These are phyloP conservation scores for Cercophora sp. DNA, from an alignment of 495 filamentous ascomycete genomes.

Conservation along the genomic window DNA sequence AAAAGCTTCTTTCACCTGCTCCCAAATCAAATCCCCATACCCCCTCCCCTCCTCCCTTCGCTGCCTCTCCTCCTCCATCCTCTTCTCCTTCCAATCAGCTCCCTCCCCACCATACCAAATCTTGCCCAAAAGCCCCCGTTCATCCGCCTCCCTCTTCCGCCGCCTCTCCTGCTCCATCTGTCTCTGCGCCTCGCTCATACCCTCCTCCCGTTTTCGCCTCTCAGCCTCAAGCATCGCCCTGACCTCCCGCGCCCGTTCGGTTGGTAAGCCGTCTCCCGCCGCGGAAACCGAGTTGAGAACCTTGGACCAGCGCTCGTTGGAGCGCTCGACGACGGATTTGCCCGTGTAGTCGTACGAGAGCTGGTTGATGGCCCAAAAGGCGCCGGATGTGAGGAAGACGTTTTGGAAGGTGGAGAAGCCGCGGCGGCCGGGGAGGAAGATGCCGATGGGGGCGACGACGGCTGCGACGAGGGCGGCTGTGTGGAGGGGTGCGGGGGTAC, in stretches of 20 bases:
- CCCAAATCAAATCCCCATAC: slow-evolving; percentile 75
- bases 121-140: slow-evolving; percentile 44
- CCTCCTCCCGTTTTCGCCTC: slow-evolving; percentile 27
- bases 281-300: neutral
- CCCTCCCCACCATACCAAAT: slow-evolving; percentile 64
- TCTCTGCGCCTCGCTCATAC: slow-evolving; percentile 19
- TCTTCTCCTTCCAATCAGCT: slow-evolving; percentile 69
- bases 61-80: slow-evolving; percentile 66
- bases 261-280: slow-evolving; percentile 26
- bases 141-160: slow-evolving; percentile 26
- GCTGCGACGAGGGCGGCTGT: slow-evolving; percentile 60
- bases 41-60: slow-evolving; percentile 73
- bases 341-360: slow-evolving; percentile 60
- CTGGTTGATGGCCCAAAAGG: slow-evolving; percentile 62
- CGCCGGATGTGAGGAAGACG: slow-evolving; percentile 56
- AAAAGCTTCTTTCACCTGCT: slow-evolving; percentile 84
- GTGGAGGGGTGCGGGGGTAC: slow-evolving; percentile 46
- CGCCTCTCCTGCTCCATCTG: neutral
- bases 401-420: slow-evolving; percentile 48
- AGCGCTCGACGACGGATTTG: slow-evolving; percentile 36
- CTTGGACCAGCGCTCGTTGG: slow-evolving; percentile 20
- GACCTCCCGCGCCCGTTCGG: slow-evolving; percentile 55
- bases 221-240: slow-evolving; percentile 44
- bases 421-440: slow-evolving; percentile 73
- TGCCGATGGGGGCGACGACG: slow-evolving; percentile 64